Evolutionary conservation across 805 yeast genomes (phyloP), one percentile per base, ranked within the genome.

Genomic region (Metschnikowia peoriensis): DNA sequence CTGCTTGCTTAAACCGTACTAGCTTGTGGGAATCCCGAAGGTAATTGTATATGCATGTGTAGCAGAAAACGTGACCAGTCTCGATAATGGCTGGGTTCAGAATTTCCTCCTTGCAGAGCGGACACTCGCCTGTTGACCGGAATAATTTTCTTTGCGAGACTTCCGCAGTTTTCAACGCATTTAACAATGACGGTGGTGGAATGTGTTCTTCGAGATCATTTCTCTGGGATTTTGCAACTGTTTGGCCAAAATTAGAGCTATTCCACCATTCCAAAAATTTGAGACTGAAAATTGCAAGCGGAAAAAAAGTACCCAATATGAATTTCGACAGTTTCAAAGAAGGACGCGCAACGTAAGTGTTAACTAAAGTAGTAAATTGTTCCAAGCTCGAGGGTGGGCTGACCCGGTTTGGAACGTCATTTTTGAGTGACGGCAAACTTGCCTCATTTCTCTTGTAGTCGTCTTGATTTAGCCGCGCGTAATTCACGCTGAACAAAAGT

Each of bases 221-320:
- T 11, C 77, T 73, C 46, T 72, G 72, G 44, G 75, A 77, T 51
- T 79, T 80, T 27, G 81, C 76, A 53, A 86, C 62, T 62, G 81
- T 80, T 4, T 79, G 68, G 3, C 89, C 83, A 63, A 89, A 80
- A 54, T 87, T 89, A 14, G 91, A 83, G 28, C 88, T 80, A 55
- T 84, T 83, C 96, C 96, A 92, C 97, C 97, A 92, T 67, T 92
- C 97, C 37, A 90, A 75, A 60, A 92, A 89, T 69, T 90, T 89
- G 54, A 92, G 75, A 27, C 85, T 63, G 64, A 93, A 91, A 47
- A 92, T 86, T 2, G 96, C 89, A 0, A 86, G 77, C 0, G 97
- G 97, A 69, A 93, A 82, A 43, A 84, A 66, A 2, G 88, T 71
- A 46, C 82, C 78, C 58, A 79, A 50, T 58, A 70, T 51, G 16